Evolutionary conservation across 2,329 filamentous ascomycete genomes (phyloP), one percentile per base, ranked within the genome.

Genomic region (Ascomycota sp.): DNA sequence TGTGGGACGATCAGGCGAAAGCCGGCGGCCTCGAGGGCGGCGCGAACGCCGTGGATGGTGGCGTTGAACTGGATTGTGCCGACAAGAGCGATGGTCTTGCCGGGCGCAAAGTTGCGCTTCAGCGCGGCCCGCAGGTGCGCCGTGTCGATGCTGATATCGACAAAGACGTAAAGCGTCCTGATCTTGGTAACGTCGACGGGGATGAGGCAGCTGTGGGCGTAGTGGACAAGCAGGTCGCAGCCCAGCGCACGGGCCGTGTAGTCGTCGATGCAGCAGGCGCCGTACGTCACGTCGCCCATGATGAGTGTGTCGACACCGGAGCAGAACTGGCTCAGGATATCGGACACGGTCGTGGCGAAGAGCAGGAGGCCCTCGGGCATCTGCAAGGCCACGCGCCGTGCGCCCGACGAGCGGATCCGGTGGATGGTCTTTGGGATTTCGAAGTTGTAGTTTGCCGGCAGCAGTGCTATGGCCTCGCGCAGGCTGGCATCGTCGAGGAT

Each of bases 61-160:
- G 84, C 81, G 55, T 98, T 98, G 65, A 98, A 98, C 53, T 98
- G 89, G 44, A 98, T 98, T 0, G 89, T 98, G 32, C 89, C 86
- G 11, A 98, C 86, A 43, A 93, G 68, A 6, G 89, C 89, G 37
- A 98, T 74, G 1, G 76, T 86, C 56, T 89, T 92, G 2, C 80
- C 79, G 0, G 75, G 57, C 2, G 73, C 64, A 51, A 95, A 92
- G 50, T 93, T 98, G 39, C 82, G 74, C 49, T 83, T 77, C 32
- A 98, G 64, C 0, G 84, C 89, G 7, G 79, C 77, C 33, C 93
- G 58, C 11, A 98, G 66, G 53, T 98, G 89, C 9, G 72, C 61
- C 0, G 81, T 80, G 54, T 98, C 89, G 51, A 98, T 95, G 54
- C 76, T 81, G 48, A 98, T 98, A 52, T 92, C 84, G 36, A 98